phyloP scores from a whole-genome alignment of 2,329 filamentous ascomycete genomes.

The Hypoxylon sp. region DNA sequence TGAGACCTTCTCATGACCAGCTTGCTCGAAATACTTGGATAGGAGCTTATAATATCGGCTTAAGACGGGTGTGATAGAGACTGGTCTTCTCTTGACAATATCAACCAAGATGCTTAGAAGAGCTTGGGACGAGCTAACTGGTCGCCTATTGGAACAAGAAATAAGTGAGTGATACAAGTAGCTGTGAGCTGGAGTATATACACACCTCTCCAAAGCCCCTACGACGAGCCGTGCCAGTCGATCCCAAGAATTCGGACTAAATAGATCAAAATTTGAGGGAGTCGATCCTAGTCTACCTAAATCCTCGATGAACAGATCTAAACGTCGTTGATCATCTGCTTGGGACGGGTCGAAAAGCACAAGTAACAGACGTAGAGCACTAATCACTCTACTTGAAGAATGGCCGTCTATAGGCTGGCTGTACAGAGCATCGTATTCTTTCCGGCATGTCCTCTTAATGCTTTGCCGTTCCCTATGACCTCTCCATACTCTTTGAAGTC shows the following conservation, averaged over 20 bases:
- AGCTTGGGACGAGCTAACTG: slow-evolving; percentile 46
- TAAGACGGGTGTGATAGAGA: slow-evolving; percentile 50
- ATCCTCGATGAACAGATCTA: slow-evolving; percentile 64
- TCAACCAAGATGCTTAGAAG: slow-evolving; percentile 58
- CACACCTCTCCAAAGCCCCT: slow-evolving; percentile 51
- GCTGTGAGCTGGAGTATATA: slow-evolving; percentile 5
- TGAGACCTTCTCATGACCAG: slow-evolving; percentile 39
- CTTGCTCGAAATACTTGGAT: slow-evolving; percentile 55
- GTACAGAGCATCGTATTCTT: slow-evolving; percentile 74
- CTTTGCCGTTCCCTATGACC: slow-evolving; percentile 75
- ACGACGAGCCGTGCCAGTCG: slow-evolving; percentile 50
- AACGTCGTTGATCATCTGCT: slow-evolving; percentile 64
- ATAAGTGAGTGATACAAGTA: slow-evolving; percentile 25
- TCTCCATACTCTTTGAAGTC: slow-evolving; percentile 86
- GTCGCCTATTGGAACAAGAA: slow-evolving; percentile 42
- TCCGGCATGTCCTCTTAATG: slow-evolving; percentile 71
- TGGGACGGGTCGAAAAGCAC: slow-evolving; percentile 63
- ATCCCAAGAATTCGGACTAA: slow-evolving; percentile 45
- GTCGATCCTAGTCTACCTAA: slow-evolving; percentile 46
- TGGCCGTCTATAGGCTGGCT: slow-evolving; percentile 55
- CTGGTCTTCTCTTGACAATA: slow-evolving; percentile 52
- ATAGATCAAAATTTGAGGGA: slow-evolving; percentile 39
- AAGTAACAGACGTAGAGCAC: slow-evolving; percentile 64
- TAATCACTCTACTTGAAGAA: slow-evolving; percentile 47
- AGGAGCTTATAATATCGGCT: slow-evolving; percentile 60